These are phyloP conservation scores for Blastobotrys raffinosifermentans DNA, from an alignment of 1,139 yeast genomes.

Conservation along the genomic window DNA sequence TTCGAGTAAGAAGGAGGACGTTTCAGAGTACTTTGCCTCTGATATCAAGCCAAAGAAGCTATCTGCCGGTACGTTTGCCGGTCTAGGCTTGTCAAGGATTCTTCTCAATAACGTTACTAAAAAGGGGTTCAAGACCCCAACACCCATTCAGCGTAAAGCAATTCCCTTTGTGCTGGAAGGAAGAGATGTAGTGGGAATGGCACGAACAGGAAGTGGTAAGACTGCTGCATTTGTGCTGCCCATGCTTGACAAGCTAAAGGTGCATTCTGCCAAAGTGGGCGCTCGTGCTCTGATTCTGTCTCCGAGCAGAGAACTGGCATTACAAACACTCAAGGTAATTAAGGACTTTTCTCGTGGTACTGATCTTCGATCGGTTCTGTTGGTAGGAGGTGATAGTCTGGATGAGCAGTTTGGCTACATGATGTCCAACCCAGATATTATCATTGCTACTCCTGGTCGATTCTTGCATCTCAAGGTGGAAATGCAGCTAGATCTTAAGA, in stretches of 20 bases:
- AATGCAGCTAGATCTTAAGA: conserved; percentile 78
- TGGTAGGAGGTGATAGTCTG: conserved; percentile 96
- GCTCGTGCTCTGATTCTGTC: conserved; percentile 83
- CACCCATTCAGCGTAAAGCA: conserved; percentile 95
- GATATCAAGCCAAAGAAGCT: conserved; percentile 39
- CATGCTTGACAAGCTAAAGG: conserved; percentile 73
- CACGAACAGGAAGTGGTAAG: conserved; percentile 98
- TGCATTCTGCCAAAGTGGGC: conserved; percentile 84
- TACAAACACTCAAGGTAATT: conserved; percentile 84
- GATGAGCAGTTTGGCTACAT: conserved; percentile 92
- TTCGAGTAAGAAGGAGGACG: conserved; percentile 36
- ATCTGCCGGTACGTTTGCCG: conserved; percentile 68
- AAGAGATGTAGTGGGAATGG: conserved; percentile 98
- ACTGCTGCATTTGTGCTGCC: conserved; percentile 98
- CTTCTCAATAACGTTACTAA: conserved; percentile 64
- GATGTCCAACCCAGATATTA: conserved; percentile 91
- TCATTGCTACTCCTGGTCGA: conserved; percentile 97
- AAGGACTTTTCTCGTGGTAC: conserved; percentile 84
- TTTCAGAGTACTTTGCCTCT: conserved; percentile 45
- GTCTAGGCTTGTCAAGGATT: conserved; percentile 79
- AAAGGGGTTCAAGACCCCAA: conserved; percentile 91
- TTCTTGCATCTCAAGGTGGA: conserved; percentile 92
- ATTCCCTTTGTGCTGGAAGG: conserved; percentile 83
- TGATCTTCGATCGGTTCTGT: conserved; percentile 68
- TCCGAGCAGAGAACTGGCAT: conserved; percentile 91